These are phyloP conservation scores for Sherardia arvensis DNA, from an alignment of 257 asterid genomes.

Conservation along the genomic window DNA sequence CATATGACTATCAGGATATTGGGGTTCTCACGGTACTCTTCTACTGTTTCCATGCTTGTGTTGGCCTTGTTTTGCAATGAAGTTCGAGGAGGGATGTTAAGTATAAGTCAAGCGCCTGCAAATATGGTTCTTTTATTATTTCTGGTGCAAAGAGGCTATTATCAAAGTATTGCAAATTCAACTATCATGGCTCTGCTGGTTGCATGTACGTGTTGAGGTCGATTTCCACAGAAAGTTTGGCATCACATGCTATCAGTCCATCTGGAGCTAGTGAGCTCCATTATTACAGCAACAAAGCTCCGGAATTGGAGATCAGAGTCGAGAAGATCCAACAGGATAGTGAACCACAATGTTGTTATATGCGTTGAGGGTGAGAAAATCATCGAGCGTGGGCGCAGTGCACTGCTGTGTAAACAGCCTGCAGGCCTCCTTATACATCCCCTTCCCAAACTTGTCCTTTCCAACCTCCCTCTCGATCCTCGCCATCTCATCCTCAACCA, in stretches of 20 bases:
- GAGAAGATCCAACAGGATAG: conserved; percentile 44
- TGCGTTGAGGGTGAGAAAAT: conserved; percentile 80
- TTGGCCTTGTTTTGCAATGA: conserved; percentile 78
- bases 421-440: conserved; percentile 78
- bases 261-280: no score
- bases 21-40: conserved; percentile 61
- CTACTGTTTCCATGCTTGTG: conserved; percentile 61
- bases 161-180: conserved; percentile 45
- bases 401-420: conserved; percentile 72
- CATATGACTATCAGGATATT: conserved; percentile 94
- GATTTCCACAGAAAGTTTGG: neutral
- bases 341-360: conserved; percentile 61
- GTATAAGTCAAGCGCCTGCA: conserved; percentile 67
- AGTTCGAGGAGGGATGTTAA: conserved; percentile 88
- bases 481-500: conserved; percentile 87
- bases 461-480: conserved; percentile 83
- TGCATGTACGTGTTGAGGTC: conserved; percentile 53
- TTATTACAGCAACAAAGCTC: no score
- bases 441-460: conserved; percentile 55
- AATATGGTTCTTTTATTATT: conserved; percentile 47
- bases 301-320: conserved; percentile 26
- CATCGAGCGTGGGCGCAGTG: conserved; percentile 53
- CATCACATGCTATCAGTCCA: neutral
- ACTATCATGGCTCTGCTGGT: conserved; percentile 39
- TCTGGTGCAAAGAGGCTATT: conserved; percentile 58